Evolutionary conservation across 768 basidiomycete species (phyloP).

Genomic region (Russula vinacea): DNA sequence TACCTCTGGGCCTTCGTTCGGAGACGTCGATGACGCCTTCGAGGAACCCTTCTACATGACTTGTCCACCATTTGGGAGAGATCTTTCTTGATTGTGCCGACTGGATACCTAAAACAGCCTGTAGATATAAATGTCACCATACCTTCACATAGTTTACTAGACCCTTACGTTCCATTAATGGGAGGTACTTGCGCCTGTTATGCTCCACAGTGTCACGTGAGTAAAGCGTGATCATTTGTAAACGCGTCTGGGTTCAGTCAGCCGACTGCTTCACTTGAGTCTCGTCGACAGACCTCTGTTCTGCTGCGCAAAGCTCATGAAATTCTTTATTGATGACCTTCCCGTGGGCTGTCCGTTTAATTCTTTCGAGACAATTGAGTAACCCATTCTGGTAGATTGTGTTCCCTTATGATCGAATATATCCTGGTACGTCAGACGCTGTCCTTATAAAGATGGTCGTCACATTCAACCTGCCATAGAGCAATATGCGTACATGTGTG

Average conservation of each 20-base stretch:
- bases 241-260: slow-evolving; percentile 2
- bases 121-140: slow-evolving; percentile 1
- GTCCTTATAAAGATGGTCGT: not conserved
- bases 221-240: not conserved
- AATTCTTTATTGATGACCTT: slow-evolving; percentile 40
- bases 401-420: slow-evolving; percentile 93
- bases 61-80: slow-evolving; percentile 28
- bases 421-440: slow-evolving; percentile 65
- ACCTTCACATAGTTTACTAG: slow-evolving; percentile 7
- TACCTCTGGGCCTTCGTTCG: not conserved
- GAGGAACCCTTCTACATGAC: slow-evolving; percentile 29
- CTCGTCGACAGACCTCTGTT: not conserved
- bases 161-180: slow-evolving; percentile 12
- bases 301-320: slow-evolving; percentile 32
- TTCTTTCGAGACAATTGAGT: slow-evolving; percentile 14
- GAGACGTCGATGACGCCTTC: slow-evolving; percentile 8
- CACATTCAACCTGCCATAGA: slow-evolving; percentile 47
- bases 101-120: not conserved
- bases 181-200: not conserved
- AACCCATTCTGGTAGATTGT: slow-evolving; percentile 54
- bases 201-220: slow-evolving; percentile 14
- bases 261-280: not conserved
- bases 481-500: slow-evolving; percentile 99
- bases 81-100: slow-evolving; percentile 9
- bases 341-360: slow-evolving; percentile 41